Base-by-base conservation (phyloP, 2,329 filamentous ascomycete species). In the Venturia oleaginea region DNA sequence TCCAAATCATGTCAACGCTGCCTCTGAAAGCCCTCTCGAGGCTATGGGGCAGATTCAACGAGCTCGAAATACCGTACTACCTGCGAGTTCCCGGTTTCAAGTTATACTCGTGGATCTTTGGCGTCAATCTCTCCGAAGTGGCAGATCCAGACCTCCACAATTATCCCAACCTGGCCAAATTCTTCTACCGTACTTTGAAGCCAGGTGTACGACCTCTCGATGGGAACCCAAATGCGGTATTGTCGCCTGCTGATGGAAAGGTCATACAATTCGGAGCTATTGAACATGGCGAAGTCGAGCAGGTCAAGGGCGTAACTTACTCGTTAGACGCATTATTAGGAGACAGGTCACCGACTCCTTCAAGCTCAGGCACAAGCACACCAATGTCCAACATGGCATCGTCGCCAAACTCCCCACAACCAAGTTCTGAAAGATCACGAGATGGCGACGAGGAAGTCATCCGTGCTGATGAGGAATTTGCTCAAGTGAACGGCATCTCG, bases 271-370 rank as follows among this genome's bases (percentile, higher is more conserved):
- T 92, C 70, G 94, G 94, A 13, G 87, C 86, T 70, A 97, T 99
- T 65, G 89, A 95, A 71, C 86, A 92, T 71, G 92, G 93, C 59
- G 91, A 97, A 72, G 95, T 99, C 54, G 94, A 99, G 75, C 94
- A 99, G 78, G 93, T 99, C 68, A 99, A 99, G 78, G 94, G 94
- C 66, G 94, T 99, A 83, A 99, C 94, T 0, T 99, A 99, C 77
- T 96, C 88, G 69, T 84, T 99, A 64, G 94, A 99, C 73, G 92
- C 94, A 8, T 83, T 99, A 1, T 83, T 99, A 1, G 94, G 94
- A 62, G 76, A 76, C 68, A 65, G 75, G 64, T 69, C 73, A 2
- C 71, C 66, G 67, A 86, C 84, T 68, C 80, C 81, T 67, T 84
- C 81, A 6, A 73, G 81, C 5, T 76, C 82, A 22, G 84, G 84